Conservation (phyloP, 225 moss, liverwort and hornwort species). For the Climacium dendroides region DNA sequence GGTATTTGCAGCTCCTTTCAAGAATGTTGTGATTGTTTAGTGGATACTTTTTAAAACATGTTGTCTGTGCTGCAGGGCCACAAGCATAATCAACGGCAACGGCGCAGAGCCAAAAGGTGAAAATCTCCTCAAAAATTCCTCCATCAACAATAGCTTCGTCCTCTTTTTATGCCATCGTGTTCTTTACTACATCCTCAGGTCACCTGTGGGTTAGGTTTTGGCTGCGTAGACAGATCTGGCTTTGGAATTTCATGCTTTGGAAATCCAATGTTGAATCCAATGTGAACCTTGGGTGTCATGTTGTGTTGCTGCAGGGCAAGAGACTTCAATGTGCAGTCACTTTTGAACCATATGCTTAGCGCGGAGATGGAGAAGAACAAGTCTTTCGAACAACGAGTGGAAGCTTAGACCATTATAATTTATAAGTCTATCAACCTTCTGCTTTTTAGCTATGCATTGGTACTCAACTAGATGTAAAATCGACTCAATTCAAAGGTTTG, state of each 20-base stretch:
- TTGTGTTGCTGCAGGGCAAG: slow-evolving; percentile 30
- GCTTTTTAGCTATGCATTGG: not conserved
- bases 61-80: not conserved
- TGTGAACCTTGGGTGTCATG: not conserved
- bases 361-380: slow-evolving; percentile 75
- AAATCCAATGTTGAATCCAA: not conserved
- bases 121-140: not conserved
- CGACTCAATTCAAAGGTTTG: not conserved
- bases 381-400: not conserved
- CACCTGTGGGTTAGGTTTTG: not conserved
- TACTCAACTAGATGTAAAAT: not conserved
- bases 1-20: no score
- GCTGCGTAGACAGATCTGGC: not conserved
- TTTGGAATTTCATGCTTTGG: not conserved
- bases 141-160: not conserved
- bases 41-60: not conserved
- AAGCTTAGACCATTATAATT: not conserved
- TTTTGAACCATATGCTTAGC: slow-evolving; percentile 80
- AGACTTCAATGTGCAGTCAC: slow-evolving; percentile 63
- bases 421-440: not conserved
- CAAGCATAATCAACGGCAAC: slow-evolving; percentile 6
- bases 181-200: not conserved
- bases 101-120: slow-evolving; percentile 35
- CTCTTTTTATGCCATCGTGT: not conserved
- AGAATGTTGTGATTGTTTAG: no score